Evolutionary conservation across 1,284 basidiomycete species (phyloP), one percentile per base, ranked within the genome.

Genomic region (Leccinum subspadiceum): DNA sequence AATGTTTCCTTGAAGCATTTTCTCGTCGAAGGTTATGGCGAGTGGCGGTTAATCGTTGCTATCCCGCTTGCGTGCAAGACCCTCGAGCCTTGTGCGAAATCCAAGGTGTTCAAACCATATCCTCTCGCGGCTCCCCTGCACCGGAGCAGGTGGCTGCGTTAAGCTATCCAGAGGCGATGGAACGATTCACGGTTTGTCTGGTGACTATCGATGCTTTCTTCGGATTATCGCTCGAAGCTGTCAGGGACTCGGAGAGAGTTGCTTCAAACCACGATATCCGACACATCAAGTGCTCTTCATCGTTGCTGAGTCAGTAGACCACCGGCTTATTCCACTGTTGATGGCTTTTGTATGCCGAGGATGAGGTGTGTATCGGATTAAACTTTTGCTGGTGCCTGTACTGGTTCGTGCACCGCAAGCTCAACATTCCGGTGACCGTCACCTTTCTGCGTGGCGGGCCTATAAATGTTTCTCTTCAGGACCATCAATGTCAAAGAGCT

Each of bases 401-500:
- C 29, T 31, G 29, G 29, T 31, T 31, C 29, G 29, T 31, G 29
- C 29, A 31, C 29, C 4, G 29, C 29, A 31, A 31, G 29, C 29
- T 31, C 29, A 31, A 31, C 29, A 31, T 31, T 31, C 29, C 29
- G 9, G 29, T 31, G 29, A 31, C 29, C 29, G 29, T 31, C 29
- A 31, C 29, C 29, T 31, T 31, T 31, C 29, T 31, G 29, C 29
- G 29, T 31, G 0, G 62, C 60, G 87, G 90, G 52, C 83, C 98
- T 54, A 84, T 99, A 72, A 87, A 84, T 64, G 80, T 90, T 39
- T 79, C 80, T n/a, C 87, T 96, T 60, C 89, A 94, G 69, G 97
- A 99, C 73, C 86, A 91, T 63, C 94, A 97, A 73, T 99, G 37
- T 93, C 95, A 41, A 96, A 96, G 75, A 85, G 90, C 65, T 78